These are phyloP conservation scores for Sporisorium graminicola DNA, from an alignment of 1,284 basidiomycete genomes.

Conservation along the genomic window DNA sequence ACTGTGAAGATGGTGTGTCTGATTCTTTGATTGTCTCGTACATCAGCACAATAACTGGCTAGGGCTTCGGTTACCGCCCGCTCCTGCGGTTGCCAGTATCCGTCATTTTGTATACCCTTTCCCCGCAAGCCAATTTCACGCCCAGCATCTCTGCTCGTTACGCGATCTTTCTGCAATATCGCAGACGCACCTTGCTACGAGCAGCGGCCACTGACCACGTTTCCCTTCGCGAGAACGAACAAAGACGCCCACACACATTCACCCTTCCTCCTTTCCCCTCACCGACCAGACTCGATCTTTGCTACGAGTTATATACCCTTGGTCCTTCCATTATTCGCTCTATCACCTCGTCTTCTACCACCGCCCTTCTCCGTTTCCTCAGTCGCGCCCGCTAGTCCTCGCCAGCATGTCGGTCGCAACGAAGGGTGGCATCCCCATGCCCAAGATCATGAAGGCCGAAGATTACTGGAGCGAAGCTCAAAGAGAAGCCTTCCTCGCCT, in stretches of 20 bases:
- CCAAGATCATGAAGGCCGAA: conserved; percentile 44
- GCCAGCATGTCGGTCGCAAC: conserved; percentile 37
- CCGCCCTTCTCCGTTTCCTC: too few species aligned
- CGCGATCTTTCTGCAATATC: too few species aligned
- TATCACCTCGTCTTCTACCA: too few species aligned
- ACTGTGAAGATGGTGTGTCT: background rate
- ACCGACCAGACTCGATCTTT: background rate
- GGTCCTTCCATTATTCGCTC: background rate
- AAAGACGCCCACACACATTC: too few species aligned
- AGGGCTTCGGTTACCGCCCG: conserved; percentile 5
- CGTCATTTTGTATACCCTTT: conserved; percentile 1
- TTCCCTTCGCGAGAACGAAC: too few species aligned
- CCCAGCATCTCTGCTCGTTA: too few species aligned
- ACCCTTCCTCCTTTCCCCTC: background rate
- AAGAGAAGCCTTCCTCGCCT: conserved; percentile 55
- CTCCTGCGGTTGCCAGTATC: background rate
- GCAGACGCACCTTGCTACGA: too few species aligned
- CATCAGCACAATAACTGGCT: background rate
- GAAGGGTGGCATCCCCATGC: conserved; percentile 33
- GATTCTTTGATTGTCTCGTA: too few species aligned
- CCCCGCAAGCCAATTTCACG: conserved; percentile 4
- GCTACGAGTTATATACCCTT: background rate
- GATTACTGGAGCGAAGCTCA: conserved; percentile 50
- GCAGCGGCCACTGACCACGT: too few species aligned
- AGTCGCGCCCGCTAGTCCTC: too few species aligned